These are phyloP conservation scores for Rhodamnia argentea DNA, from an alignment of 345 rosid genomes.

Conservation along the genomic window DNA sequence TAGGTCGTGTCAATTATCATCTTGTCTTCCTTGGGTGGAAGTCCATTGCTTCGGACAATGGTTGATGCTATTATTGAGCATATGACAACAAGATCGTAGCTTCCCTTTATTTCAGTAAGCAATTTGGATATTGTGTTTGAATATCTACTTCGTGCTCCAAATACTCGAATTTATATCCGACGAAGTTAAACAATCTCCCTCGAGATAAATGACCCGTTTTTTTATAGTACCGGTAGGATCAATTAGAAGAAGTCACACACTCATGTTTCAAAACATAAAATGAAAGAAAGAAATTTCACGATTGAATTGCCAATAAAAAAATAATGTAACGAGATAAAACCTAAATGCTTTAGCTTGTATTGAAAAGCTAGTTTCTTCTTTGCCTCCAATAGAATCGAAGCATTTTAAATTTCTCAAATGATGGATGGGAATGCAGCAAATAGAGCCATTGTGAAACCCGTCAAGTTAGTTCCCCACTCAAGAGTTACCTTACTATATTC, in stretches of 20 bases:
- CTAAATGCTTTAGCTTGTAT: background rate
- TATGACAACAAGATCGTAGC: background rate
- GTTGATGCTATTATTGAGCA: background rate
- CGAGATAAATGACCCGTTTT: background rate
- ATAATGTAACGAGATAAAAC: background rate
- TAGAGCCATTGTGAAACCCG: background rate
- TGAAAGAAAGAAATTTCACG: background rate
- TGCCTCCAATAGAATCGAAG: background rate
- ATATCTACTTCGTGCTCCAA: background rate
- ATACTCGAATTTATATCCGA: background rate
- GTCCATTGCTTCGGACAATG: background rate
- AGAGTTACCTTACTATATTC: background rate
- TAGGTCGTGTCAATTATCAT: background rate
- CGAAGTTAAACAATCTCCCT: background rate
- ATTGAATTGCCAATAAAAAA: background rate
- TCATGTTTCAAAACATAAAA: background rate
- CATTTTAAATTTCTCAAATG: background rate
- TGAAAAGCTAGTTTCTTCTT: background rate
- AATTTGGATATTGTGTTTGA: background rate
- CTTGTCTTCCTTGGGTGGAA: background rate
- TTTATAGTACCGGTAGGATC: background rate
- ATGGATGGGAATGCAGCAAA: background rate
- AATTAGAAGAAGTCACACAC: background rate
- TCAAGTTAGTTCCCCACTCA: background rate
- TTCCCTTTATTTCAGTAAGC: background rate